Base-by-base conservation (phyloP, 106 monocot genomes). In the Agapanthus africanus region DNA sequence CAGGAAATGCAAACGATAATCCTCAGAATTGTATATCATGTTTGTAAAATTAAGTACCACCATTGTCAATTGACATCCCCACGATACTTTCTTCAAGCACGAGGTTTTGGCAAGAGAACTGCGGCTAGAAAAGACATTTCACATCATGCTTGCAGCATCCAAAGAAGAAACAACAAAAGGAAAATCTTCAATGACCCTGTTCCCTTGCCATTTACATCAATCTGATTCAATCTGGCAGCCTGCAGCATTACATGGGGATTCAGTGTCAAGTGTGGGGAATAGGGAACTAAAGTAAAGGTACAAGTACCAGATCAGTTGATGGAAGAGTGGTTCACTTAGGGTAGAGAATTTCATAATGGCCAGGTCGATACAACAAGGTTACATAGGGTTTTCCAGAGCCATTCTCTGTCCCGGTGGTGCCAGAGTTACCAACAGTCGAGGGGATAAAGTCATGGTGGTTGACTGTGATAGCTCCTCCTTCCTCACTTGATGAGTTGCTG, bases 341-440 rank as follows among this genome's bases (percentile, higher is more conserved):
- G 67, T 99, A 99, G 57, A 99, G 81, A 62, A 99, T 99, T 77
- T 99, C 99, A 46, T 93, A 99, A 71, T 99, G 99, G 54, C 99
- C 99, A 15, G 93, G 99, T 7, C 93, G 87, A 71, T 93, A 99
- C 37, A 99, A 83, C 74, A 99, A 67, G 57, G 90, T 90, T 6
- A 99, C 68, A 26, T 78, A 74, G 38, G 84, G 91, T 59, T 77
- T 70, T 2, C 16, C 19, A 13, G 31, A 13, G 65, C 11, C 37
- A 16, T 21, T 31, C 2, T 10, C 41, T 4, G 59, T 40, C 22
- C 16, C 22, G 16, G 4, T 19, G 38, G 35, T 37, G 38, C 32
- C 23, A 13, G 37, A 21, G 21, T 30, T 13, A 41, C 60, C 39
- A 54, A 71, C 77, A 9, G n/a, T 13, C 4, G 70, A 76, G 28